phyloP scores from a whole-genome alignment of 2,329 filamentous ascomycete species.

The Phaeophleospora eucalypticola region DNA sequence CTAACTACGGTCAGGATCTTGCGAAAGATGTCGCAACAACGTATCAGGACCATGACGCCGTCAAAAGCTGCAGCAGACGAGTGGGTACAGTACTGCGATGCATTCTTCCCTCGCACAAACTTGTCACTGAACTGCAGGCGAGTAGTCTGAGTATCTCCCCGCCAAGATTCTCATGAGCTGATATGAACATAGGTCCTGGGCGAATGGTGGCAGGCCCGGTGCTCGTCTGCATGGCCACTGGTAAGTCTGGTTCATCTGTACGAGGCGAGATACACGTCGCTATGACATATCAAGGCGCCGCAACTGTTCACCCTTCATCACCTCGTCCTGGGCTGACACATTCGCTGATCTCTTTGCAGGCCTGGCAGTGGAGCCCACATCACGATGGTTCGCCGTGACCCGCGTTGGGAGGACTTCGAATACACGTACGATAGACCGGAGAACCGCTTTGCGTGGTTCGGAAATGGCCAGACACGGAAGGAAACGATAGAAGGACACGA shows the following conservation, averaged over 20 bases:
- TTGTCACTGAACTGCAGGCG: conserved; percentile 56
- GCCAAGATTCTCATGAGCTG: no score
- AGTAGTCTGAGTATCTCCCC: not conserved
- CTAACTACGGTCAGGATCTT: no score
- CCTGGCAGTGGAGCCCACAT: conserved; percentile 63
- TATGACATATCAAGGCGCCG: no score
- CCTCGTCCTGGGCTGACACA: not conserved
- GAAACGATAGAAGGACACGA: conserved; percentile 47
- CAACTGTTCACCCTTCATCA: no score
- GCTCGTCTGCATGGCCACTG: conserved; percentile 64
- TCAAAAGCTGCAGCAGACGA: conserved; percentile 52
- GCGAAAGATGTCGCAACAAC: conserved; percentile 62
- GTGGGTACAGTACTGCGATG: conserved; percentile 35
- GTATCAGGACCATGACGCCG: conserved; percentile 59
- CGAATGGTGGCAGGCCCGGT: conserved; percentile 62
- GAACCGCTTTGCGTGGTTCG: conserved; percentile 61
- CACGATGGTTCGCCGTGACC: conserved; percentile 53
- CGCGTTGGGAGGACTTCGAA: conserved; percentile 58
- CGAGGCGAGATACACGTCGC: no score
- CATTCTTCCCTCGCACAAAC: conserved; percentile 50
- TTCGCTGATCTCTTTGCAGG: conserved; percentile 20
- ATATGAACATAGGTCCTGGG: conserved; percentile 60
- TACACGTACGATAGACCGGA: conserved; percentile 45
- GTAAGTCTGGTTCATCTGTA: no score
- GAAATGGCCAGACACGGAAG: conserved; percentile 61